Conservation (phyloP, 2,329 filamentous ascomycete genomes). For the Scytalidium sp. region DNA sequence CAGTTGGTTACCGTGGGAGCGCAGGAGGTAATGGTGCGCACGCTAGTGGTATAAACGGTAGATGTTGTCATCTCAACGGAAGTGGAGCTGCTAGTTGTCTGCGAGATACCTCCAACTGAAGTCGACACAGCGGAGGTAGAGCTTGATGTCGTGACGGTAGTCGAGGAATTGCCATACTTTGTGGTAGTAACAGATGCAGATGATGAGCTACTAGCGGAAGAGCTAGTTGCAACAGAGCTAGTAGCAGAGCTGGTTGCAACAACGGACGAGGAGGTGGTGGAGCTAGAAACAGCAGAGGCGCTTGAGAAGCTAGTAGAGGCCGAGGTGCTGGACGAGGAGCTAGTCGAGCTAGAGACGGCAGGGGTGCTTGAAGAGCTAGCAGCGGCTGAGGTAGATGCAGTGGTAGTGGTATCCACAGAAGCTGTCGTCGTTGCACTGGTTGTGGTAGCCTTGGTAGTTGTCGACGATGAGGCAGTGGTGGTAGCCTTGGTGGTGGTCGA, state of each 20-base stretch:
- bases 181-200: background rate
- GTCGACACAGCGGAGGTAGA: background rate
- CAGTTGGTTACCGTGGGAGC: constrained; percentile 46
- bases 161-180: background rate
- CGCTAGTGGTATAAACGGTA: constrained; percentile 47
- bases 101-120: background rate
- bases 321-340: constrained; percentile 2
- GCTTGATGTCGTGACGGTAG: background rate
- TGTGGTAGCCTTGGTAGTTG: background rate
- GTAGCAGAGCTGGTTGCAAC: background rate
- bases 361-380: constrained; percentile 1
- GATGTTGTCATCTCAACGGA: constrained; percentile 24
- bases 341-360: constrained; percentile 1
- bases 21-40: constrained; percentile 50
- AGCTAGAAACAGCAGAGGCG: constrained; percentile 7
- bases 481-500: background rate
- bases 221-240: background rate
- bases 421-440: background rate
- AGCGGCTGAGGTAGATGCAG: background rate
- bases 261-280: constrained; percentile 2
- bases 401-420: background rate
- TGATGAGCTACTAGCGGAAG: background rate
- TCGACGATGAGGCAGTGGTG: background rate
- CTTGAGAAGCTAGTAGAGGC: constrained; percentile 6
- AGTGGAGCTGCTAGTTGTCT: background rate